Evolutionary conservation across 179 eudicot species (phyloP), one percentile per base, ranked within the genome.

Genomic region (Nepenthes alata): DNA sequence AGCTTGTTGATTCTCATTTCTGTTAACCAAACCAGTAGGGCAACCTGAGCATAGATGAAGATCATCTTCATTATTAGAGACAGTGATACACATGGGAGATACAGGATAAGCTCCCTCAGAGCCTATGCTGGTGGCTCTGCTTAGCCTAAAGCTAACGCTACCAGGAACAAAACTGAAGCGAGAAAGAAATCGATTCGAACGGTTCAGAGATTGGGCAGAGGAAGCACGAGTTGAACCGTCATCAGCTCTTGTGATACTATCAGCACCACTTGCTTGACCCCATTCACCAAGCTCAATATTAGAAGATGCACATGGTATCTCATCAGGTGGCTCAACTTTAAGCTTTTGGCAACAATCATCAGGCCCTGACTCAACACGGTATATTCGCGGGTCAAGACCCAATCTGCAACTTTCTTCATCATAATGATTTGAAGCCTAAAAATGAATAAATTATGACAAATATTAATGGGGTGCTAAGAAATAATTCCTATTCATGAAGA

Each of bases 121-220:
- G 37, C 85, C 79, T 59, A 85, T 72, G 76, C 90, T 88, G 62
- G 79, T 65, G 60, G 94, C 80, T 75, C 94, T 80, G 50, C 66
- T 78, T 8, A 85, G 83, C 76, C 96, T 76, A 65, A 85, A 93
- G 81, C 98, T 89, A 66, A 78, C 66, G 84, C 80, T 89, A 57
- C 84, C 81, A 3, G 91, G 86, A 63, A 81, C 76, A 60, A 86
- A 82, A 65, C 83, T 85, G 69, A 83, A 85, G 60, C 89, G 91
- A 68, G 98, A 86, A 66, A 87, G 78, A 60, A 86, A 91, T 41
- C 84, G 82, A 71, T 74, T 70, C 7, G 93, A 78, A 54, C 77
- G 76, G 59, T 84, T 86, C 58, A 70, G 45, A 52, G 90, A 75
- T 36, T 72, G 73, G 35, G 80, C 69, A 39, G 84, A 76, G 41